phyloP scores from a whole-genome alignment of 768 basidiomycete species.

The Lactarius hatsudake region DNA sequence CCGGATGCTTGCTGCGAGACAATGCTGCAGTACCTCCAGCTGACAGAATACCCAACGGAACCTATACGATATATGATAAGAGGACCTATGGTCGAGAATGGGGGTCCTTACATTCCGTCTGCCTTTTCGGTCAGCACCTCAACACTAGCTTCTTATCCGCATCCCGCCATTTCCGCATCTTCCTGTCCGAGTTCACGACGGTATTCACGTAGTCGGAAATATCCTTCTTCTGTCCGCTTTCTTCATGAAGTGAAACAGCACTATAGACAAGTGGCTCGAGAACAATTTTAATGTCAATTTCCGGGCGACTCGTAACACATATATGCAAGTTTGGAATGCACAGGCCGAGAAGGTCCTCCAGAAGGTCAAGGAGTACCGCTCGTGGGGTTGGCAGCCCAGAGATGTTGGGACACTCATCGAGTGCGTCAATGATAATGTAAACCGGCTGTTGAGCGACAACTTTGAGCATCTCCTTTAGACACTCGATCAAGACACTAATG shows the following conservation, averaged over 20 bases:
- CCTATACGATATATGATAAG: not conserved
- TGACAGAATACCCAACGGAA: not conserved
- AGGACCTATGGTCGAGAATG: not conserved
- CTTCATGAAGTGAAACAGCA: not conserved
- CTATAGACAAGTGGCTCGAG: not conserved
- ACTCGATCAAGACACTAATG: rapidly evolving
- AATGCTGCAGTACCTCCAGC: not conserved
- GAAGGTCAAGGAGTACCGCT: not conserved
- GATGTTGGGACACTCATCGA: not conserved
- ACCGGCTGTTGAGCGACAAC: not conserved
- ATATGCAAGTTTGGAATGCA: not conserved
- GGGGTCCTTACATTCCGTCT: not conserved
- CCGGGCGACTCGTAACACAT: not conserved
- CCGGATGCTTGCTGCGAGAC: not conserved
- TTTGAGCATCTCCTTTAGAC: not conserved
- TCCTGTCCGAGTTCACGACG: not conserved
- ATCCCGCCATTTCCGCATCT: not conserved
- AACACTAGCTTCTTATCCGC: not conserved
- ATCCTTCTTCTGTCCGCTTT: not conserved
- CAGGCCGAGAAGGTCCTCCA: not conserved
- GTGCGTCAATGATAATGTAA: not conserved
- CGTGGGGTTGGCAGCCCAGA: not conserved
- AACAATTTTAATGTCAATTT: not conserved
- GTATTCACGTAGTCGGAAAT: not conserved
- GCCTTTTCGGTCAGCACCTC: not conserved